Base-by-base conservation (phyloP, 23 red algal species). In the Agarophyton chilense region DNA sequence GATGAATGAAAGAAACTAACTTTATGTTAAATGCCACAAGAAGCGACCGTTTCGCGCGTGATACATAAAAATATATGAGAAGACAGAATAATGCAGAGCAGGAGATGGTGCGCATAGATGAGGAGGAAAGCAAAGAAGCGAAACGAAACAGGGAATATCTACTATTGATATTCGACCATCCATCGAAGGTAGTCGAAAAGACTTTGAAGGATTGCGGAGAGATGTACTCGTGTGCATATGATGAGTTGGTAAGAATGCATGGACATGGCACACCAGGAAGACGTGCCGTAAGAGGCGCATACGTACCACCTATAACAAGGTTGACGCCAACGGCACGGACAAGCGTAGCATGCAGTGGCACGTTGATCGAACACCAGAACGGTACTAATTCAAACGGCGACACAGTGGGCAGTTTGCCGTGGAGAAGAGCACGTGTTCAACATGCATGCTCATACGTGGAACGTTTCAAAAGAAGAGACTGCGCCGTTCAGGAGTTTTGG, bases 221-320 rank as follows among this genome's bases (percentile, higher is more conserved):
- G 11, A 17, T 61, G 39, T 83, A 83, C 41, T 33, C 55, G 21
- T 29, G n/a, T 18, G 52, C 53, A 6, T 83, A 83, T 44, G 79
- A 83, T 56, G 79, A 61, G 35, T n/a, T 83, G 56, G 79, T 83
- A 43, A 64, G 32, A 8, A 26, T 29, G 5, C 55, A 67, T 9
- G 79, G 79, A n/a, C 79, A 83, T 32, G 79, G 79, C 51, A 83
- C 79, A 45, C 79, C 79, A 17, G 79, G 79, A 11, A 45, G 68
- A 45, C 33, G n/a, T 8, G 8, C 8, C 56, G 56, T 17, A n/a
- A 6, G 56, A 8, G 56, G 17, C 29, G 9, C n/a, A 3, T 26
- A 2, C 4, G 68, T 49, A 39, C 68, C 68, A 12, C n/a, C 38
- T 0, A 45, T 74, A 10, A 9, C 24, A 1, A 9, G 3, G 17